Evolutionary conservation across 2,329 filamentous ascomycete genomes (phyloP), one percentile per base, ranked within the genome.

Genomic region (Knufia fluminis): DNA sequence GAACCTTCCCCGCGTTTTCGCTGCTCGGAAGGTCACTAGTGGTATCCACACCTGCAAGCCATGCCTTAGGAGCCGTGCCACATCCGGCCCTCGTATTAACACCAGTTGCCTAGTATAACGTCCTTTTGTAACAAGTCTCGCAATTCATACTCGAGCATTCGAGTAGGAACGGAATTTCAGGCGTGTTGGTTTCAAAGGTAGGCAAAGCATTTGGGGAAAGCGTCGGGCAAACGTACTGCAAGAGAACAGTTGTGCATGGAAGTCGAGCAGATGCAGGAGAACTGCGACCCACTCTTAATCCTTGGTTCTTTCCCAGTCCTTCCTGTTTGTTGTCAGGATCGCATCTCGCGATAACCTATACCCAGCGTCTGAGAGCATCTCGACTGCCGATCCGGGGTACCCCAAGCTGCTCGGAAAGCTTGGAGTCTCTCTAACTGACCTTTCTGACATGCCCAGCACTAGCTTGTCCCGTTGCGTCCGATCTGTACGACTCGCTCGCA

Each of bases 1-100:
- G 7, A 23, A 41, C 42, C 17, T 45, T 45, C 42, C 42, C 42
- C 42, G 42, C 42, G 42, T 45, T 45, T n/a, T 28, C 24, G 28
- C 41, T 44, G 41, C 7, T 17, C 38, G 16, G 42, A 23, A 20
- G 40, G 28, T 36, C 4, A n/a, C n/a, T 43, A 43, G 40, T 14
- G 19, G 9, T 3, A 19, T 24, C 40, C 40, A 43, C 22, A 36
- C 16, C 33, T 17, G 33, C 22, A 19, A 12, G n/a, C 22, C 38
- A 17, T 19, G 38, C 22, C 17, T 6, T 38, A 14, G 33, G 33
- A n/a, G 8, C 31, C 14, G 14, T 38, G 33, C 33, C 33, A 38
- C 19, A 17, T 6, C n/a, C n/a, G n/a, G n/a, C n/a, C n/a, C n/a
- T n/a, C n/a, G n/a, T n/a, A n/a, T n/a, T n/a, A n/a, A n/a, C n/a